phyloP scores from a whole-genome alignment of 1,139 yeast genomes.

The Entelexis sorbosivorans region DNA sequence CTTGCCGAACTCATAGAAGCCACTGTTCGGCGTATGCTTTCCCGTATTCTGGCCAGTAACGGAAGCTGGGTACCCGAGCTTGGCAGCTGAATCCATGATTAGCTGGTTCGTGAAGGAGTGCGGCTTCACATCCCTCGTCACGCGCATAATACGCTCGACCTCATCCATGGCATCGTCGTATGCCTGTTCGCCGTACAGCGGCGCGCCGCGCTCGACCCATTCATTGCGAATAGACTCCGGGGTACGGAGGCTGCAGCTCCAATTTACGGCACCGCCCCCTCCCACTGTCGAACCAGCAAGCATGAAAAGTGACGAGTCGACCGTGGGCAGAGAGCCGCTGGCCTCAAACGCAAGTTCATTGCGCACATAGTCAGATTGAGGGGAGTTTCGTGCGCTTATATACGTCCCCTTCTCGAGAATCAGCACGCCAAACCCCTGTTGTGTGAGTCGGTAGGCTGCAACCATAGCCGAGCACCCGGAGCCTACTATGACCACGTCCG shows the following conservation, averaged over 20 bases:
- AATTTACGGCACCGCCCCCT: constrained; percentile 51
- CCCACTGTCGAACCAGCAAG: constrained; percentile 51
- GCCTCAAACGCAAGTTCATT: constrained; percentile 36
- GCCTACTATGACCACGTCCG: constrained; percentile 43
- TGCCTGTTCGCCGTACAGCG: constrained; percentile 39
- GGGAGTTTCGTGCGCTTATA: constrained; percentile 34
- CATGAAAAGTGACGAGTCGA: constrained; percentile 34
- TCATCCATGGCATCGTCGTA: constrained; percentile 42
- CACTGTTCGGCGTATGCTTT: constrained; percentile 42
- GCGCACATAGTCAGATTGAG: constrained; percentile 37
- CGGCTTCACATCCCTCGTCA: constrained; percentile 26
- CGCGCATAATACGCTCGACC: constrained; percentile 46
- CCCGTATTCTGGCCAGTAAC: constrained; percentile 45
- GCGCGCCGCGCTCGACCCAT: constrained; percentile 43
- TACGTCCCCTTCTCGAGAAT: constrained; percentile 48
- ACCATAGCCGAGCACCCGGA: constrained; percentile 54
- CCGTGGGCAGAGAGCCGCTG: constrained; percentile 33
- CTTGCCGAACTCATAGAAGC: constrained; percentile 47
- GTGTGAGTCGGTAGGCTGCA: constrained; percentile 41
- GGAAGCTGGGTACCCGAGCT: constrained; percentile 39
- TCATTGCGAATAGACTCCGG: constrained; percentile 46
- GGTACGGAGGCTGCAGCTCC: constrained; percentile 50
- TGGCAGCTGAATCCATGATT: constrained; percentile 39
- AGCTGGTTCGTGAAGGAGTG: constrained; percentile 43
- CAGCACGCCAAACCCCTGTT: constrained; percentile 39